Conservation (phyloP, 352 stramenopile species). For the Phytophthora sp. region DNA sequence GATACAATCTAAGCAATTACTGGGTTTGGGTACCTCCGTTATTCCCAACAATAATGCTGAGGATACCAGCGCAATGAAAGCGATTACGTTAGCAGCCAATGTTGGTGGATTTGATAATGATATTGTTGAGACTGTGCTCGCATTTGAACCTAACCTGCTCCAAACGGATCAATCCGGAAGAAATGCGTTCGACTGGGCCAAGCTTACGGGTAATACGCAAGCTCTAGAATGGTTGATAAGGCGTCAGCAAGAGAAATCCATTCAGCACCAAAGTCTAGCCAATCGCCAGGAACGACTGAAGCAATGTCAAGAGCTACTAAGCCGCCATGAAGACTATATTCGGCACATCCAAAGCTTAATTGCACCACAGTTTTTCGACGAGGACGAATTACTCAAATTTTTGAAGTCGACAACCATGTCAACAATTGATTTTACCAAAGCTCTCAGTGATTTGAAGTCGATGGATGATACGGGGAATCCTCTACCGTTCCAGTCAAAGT, state of each 20-base stretch:
- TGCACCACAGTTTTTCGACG: constrained; percentile 44
- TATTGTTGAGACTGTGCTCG: constrained; percentile 52
- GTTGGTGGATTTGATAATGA: constrained; percentile 51
- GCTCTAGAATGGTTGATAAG: constrained; percentile 44
- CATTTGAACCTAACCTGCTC: constrained; percentile 48
- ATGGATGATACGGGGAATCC: neutral
- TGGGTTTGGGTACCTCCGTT: neutral
- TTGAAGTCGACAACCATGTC: constrained; percentile 31
- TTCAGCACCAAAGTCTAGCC: constrained; percentile 39
- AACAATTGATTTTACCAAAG: constrained; percentile 19
- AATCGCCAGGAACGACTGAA: constrained; percentile 41
- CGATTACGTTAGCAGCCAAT: neutral
- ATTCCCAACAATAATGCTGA: constrained; percentile 26
- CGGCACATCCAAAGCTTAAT: constrained; percentile 37
- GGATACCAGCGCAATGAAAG: no score
- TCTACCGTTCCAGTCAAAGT: constrained; percentile 29
- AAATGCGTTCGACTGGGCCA: constrained; percentile 74
- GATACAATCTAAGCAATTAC: neutral
- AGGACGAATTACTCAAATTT: constrained; percentile 43
- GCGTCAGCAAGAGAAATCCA: constrained; percentile 37
- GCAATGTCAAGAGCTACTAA: constrained; percentile 45
- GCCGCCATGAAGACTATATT: constrained; percentile 41
- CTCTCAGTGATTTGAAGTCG: constrained; percentile 28
- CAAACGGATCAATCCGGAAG: constrained; percentile 50
- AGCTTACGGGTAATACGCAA: constrained; percentile 44